phyloP scores from a whole-genome alignment of 352 stramenopile genomes.

The Globisporangium carolinianum region DNA sequence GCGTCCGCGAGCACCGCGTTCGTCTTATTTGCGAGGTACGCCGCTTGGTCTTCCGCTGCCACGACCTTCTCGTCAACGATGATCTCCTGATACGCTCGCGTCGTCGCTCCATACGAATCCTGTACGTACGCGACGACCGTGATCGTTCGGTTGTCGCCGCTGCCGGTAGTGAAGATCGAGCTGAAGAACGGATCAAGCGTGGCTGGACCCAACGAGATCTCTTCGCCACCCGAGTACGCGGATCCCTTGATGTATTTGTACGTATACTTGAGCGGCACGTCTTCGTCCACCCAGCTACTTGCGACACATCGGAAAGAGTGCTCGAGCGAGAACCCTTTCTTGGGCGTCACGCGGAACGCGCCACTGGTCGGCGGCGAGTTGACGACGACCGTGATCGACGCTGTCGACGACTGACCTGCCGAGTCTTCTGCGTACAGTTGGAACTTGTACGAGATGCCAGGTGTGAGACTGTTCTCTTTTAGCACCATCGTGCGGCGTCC shows the following conservation, averaged over 20 bases:
- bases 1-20: slow-evolving; percentile 37
- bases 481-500: slow-evolving; percentile 44
- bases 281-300: slow-evolving; percentile 62
- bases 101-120: slow-evolving; percentile 41
- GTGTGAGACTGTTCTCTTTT: slow-evolving; percentile 29
- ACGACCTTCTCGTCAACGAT: slow-evolving; percentile 38
- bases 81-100: slow-evolving; percentile 43
- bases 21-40: slow-evolving; percentile 53
- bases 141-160: slow-evolving; percentile 50
- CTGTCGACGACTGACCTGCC: slow-evolving; percentile 25
- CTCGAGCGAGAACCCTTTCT: slow-evolving; percentile 38
- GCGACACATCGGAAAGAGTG: slow-evolving; percentile 42
- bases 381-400: slow-evolving; percentile 33
- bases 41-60: slow-evolving; percentile 29
- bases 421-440: slow-evolving; percentile 42
- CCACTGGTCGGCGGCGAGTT: slow-evolving; percentile 55
- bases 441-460: slow-evolving; percentile 41
- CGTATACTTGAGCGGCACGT: slow-evolving; percentile 56
- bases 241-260: slow-evolving; percentile 68
- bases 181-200: slow-evolving; percentile 44
- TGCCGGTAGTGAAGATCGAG: slow-evolving; percentile 45
- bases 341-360: slow-evolving; percentile 28
- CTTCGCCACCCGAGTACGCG: slow-evolving; percentile 31
- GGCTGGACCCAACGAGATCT: slow-evolving; percentile 46
- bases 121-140: slow-evolving; percentile 59